A percentile compares a stretch with the other conserved stretches of the same genome.
Evolutionary conservation across 2,329 filamentous ascomycete species (phyloP).

Genomic region (Pseudopithomyces maydicus): DNA sequence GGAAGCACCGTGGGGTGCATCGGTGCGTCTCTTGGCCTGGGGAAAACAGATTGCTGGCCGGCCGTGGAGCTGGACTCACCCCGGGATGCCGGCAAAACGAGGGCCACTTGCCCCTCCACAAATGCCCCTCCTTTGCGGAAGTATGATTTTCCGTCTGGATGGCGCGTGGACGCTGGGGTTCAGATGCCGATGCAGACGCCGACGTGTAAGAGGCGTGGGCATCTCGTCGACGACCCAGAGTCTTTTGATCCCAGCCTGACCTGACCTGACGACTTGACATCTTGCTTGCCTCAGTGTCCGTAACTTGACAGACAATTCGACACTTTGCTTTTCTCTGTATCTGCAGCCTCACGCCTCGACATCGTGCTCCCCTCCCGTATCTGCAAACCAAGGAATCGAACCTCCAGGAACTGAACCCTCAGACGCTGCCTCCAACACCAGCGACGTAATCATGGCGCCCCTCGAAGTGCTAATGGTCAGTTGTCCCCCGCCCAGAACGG

Average conservation of each 20-base stretch:
- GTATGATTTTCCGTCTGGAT: conserved; percentile 30
- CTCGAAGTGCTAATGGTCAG: conserved; percentile 56
- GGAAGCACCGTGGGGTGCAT: conserved; percentile 32
- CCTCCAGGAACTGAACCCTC: no score
- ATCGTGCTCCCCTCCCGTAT: not conserved
- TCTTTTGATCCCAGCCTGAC: no score
- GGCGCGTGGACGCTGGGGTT: conserved; percentile 1
- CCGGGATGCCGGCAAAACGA: conserved; percentile 34
- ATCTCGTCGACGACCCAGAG: no score
- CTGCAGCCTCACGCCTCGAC: no score
- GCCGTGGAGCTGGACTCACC: conserved; percentile 9
- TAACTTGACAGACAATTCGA: no score
- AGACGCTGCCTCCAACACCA: conserved; percentile 1
- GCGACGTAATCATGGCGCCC: conserved; percentile 52
- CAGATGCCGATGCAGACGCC: conserved; percentile 31
- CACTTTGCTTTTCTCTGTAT: not conserved
- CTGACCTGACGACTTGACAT: no score
- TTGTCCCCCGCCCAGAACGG: conserved; percentile 18
- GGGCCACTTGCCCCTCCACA: conserved; percentile 16
- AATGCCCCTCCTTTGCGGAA: conserved; percentile 33
- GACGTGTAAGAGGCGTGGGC: not conserved
- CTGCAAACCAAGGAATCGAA: not conserved
- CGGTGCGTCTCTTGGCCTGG: conserved; percentile 36
- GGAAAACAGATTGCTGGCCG: conserved; percentile 21
- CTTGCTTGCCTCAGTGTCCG: no score